phyloP scores from a whole-genome alignment of 768 basidiomycete genomes.

The Boletus pseudo-olivaceus region DNA sequence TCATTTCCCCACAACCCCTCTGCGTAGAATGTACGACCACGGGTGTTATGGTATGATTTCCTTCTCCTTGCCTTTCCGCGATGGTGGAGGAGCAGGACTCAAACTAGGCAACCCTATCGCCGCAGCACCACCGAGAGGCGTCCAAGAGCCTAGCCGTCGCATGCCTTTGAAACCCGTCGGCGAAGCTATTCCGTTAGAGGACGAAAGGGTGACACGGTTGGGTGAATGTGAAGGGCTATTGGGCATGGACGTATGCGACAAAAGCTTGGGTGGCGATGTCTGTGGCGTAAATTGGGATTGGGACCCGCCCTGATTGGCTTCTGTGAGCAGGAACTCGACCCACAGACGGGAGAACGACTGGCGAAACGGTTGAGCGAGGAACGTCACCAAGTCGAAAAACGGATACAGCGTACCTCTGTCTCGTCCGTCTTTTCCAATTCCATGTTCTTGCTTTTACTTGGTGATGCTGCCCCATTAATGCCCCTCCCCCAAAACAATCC shows the following conservation, averaged over 20 bases:
- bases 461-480: conserved; percentile 24
- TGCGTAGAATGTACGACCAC: neutral
- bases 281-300: conserved; percentile 17
- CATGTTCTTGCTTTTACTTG: conserved; percentile 35
- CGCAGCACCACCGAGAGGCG: conserved; percentile 24
- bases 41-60: conserved; percentile 22
- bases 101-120: conserved; percentile 41
- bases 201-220: conserved; percentile 7
- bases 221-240: conserved; percentile 31
- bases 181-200: conserved; percentile 10
- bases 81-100: conserved; percentile 33
- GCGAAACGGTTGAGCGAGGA: neutral
- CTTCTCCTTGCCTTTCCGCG: conserved; percentile 47
- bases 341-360: conserved; percentile 97
- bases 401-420: conserved; percentile 60
- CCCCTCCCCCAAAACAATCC: conserved; percentile 22
- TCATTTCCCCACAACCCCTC: neutral
- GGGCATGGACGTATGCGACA: conserved; percentile 38
- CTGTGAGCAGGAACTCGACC: conserved; percentile 97
- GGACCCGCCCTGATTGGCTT: conserved; percentile 52
- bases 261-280: conserved; percentile 18
- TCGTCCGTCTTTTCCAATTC: conserved; percentile 80
- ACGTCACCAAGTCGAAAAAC: neutral
- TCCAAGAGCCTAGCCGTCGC: conserved; percentile 39
- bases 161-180: conserved; percentile 29